Base-by-base conservation (phyloP, 2,329 filamentous ascomycete species). In the Ceratocystiopsis sp. region DNA sequence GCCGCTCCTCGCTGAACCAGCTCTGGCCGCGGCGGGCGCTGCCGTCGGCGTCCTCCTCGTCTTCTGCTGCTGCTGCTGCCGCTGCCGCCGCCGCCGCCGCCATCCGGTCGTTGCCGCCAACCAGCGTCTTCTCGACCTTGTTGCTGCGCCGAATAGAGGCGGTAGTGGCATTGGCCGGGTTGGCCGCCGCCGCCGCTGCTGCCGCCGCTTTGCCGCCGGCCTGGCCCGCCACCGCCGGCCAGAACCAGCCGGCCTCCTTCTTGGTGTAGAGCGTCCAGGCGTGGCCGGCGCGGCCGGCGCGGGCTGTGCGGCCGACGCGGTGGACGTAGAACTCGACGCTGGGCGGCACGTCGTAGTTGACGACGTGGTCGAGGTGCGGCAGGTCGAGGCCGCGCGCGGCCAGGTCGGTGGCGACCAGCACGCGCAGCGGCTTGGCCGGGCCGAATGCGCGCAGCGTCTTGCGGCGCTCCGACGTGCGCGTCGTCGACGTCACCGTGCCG, bases 261-360 rank as follows among this genome's bases (percentile, higher is more conserved):
- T 86, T 80, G 4, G 78, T 80, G 40, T 93, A 78, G 13, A 98
- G 63, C 0, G 86, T 94, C 84, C 86, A 94, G 1, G 89, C 85
- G 40, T 76, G 69, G 2, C 89, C 89, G 1, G 63, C 51, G 43
- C 76, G 75, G 1, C 82, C 85, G 0, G 84, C 91, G 57, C 87
- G 72, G 1, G 89, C 89, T 1, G 89, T 95, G 45, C 91, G 77
- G 35, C 91, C 89, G 2, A 95, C 85, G 36, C 91, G 80, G 58
- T 96, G 91, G 5, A 96, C 78, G 53, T 96, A 96, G 19, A 78
- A 80, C 7, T 80, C 81, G 33, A 86, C 65, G 54, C 80, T 87
- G 5, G 76, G 71, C 0, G 89, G 89, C 42, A 95, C 70, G 57
- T 95, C 89, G 65, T 96, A 96, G 63, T 94, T 95, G 60, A 96